Evolutionary conservation across 2,329 filamentous ascomycete genomes (phyloP).

Genomic region (Aspergillus floridensis): DNA sequence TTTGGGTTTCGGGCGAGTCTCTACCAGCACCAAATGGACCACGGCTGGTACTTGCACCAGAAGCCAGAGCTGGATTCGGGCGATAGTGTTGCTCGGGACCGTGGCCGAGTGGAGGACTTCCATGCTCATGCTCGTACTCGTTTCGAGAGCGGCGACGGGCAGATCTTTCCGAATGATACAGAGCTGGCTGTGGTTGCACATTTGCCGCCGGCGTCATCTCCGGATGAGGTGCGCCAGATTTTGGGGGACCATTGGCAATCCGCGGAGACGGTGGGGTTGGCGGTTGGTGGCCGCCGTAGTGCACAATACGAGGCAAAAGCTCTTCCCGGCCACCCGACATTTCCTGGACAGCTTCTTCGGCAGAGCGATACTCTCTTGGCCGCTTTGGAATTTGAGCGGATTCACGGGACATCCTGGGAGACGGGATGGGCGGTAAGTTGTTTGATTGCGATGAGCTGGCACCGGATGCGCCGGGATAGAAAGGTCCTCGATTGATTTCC

Average conservation of each 20-base stretch:
- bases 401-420: constrained; percentile 66
- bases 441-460: constrained; percentile 64
- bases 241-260: constrained; percentile 27
- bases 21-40: constrained; percentile 78
- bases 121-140: constrained; percentile 87
- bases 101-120: constrained; percentile 77
- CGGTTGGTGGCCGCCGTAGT: constrained; percentile 91
- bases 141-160: constrained; percentile 72
- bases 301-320: constrained; percentile 85
- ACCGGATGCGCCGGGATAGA: constrained; percentile 57
- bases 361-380: constrained; percentile 85
- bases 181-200: constrained; percentile 51
- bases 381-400: constrained; percentile 57
- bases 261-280: constrained; percentile 80
- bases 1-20: constrained; percentile 78
- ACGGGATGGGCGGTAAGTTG: constrained; percentile 68
- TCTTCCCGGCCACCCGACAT: constrained; percentile 90
- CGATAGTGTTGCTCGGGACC: constrained; percentile 56
- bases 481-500: constrained; percentile 33
- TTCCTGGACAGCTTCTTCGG: constrained; percentile 90
- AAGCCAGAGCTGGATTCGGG: constrained; percentile 34
- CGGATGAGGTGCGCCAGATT: constrained; percentile 24
- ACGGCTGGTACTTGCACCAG: constrained; percentile 37
- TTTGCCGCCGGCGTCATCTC: constrained; percentile 64
- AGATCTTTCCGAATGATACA: constrained; percentile 30